These are phyloP conservation scores for Macrophomina phaseolina DNA, from an alignment of 2,329 filamentous ascomycete species.

Conservation along the genomic window DNA sequence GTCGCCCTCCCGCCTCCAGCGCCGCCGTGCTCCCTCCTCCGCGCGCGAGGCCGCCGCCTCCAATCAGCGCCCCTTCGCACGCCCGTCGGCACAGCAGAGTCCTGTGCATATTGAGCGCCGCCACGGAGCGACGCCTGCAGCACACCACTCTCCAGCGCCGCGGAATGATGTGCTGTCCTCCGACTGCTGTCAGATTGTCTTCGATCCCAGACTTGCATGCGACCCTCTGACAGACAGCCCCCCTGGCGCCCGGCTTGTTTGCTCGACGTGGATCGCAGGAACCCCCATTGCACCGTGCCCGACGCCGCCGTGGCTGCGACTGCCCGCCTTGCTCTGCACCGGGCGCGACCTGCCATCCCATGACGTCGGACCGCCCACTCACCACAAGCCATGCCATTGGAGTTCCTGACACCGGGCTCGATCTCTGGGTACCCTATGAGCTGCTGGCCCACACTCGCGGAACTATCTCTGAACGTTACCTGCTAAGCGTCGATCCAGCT, in stretches of 20 bases:
- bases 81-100: not conserved
- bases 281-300: not conserved
- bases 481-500: conserved; percentile 27
- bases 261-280: conserved; percentile 24
- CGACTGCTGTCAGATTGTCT: conserved; percentile 23
- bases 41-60: not conserved
- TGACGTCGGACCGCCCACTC: conserved; percentile 14
- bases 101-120: conserved; percentile 1
- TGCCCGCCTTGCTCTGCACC: conserved; percentile 16
- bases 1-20: not conserved
- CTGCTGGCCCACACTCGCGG: conserved; percentile 40
- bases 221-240: conserved; percentile 11
- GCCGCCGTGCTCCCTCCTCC: not conserved
- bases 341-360: conserved; percentile 2
- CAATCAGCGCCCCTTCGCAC: not conserved
- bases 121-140: conserved; percentile 20
- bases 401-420: conserved; percentile 34
- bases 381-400: conserved; percentile 22
- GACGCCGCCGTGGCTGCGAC: conserved; percentile 18
- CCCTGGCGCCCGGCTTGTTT: conserved; percentile 15
- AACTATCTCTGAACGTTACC: conserved; percentile 27
- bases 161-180: conserved; percentile 26
- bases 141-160: conserved; percentile 8
- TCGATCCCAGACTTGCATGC: conserved; percentile 13
- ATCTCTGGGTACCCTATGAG: conserved; percentile 47